Base-by-base conservation (phyloP, 2,329 filamentous ascomycete genomes). In the Davidsoniella virescens region DNA sequence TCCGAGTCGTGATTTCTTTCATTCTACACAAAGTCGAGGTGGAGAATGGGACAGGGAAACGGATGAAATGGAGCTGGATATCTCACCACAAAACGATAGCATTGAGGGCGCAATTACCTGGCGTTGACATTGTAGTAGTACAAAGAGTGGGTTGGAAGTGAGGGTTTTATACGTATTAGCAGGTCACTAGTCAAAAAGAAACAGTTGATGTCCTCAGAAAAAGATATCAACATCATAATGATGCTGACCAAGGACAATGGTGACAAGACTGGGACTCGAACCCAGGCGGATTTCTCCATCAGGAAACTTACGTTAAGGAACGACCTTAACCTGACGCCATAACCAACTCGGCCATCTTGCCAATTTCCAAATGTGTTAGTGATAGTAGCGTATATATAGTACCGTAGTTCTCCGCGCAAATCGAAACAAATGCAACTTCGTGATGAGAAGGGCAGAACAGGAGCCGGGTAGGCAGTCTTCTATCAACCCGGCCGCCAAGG, bases 341-440 rank as follows among this genome's bases (percentile, higher is more conserved):
- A 59, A 62, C 59, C 59, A 62, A 62, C 60, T 62, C 60, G 60
- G 60, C 60, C 60, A 62, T 62, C 60, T 61, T 61, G 52, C 52
- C 52, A 38, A 23, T 23, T 5, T 1, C 1, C 5, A 5, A 23
- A 2, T 20, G 4, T 20, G 2, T 20, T 45, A 33, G 37, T 16
- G 44, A 45, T 20, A 20, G 10, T 39, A 9, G 16, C 16, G 14
- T 23, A 23, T 12, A 43, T 43, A 14, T 20, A 2, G 18, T 20
- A 20, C 18, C 18, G 4, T 20, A 4, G 18, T 20, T 20, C 18
- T 20, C 18, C n/a, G n/a, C n/a, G n/a, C n/a, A n/a, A n/a, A n/a
- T n/a, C n/a, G n/a, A n/a, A n/a, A n/a, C n/a, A n/a, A n/a, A n/a
- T n/a, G n/a, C n/a, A n/a, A n/a, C n/a, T n/a, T n/a, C n/a, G n/a